A percentile compares a stretch with the other conserved stretches of the same genome.
These are phyloP conservation scores for Murraya koenigii DNA, from an alignment of 345 rosid genomes.

Conservation along the genomic window DNA sequence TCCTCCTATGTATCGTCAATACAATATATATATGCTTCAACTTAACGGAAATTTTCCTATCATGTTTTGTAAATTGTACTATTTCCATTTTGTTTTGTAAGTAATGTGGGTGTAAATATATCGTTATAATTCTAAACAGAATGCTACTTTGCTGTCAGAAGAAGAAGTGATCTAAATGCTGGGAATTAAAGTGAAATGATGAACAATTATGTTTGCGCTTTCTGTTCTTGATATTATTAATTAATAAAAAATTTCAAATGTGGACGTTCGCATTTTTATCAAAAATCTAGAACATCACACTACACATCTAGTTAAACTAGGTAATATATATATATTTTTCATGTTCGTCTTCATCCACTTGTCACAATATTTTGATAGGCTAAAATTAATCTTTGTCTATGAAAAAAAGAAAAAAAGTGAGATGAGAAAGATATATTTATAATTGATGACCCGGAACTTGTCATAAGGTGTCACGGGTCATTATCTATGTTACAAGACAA, in stretches of 20 bases:
- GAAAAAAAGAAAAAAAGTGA: not conserved
- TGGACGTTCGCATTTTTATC: too few species aligned
- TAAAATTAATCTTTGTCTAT: not conserved
- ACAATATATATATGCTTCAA: not conserved
- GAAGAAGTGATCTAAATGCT: too few species aligned
- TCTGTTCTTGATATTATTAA: too few species aligned
- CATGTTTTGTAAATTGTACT: not conserved
- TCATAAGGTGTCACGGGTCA: slow-evolving; percentile 22
- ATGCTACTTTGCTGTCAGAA: too few species aligned
- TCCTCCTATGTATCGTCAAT: not conserved
- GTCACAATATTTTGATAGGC: not conserved
- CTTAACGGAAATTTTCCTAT: not conserved
- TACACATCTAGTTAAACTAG: too few species aligned
- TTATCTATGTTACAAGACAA: not conserved
- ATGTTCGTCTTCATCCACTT: not conserved
- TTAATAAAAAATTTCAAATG: too few species aligned
- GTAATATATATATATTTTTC: not conserved
- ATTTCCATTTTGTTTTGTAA: too few species aligned
- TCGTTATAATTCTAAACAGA: too few species aligned
- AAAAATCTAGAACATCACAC: too few species aligned
- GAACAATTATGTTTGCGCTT: too few species aligned
- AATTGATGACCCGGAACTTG: not conserved
- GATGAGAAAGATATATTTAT: not conserved
- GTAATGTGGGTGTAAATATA: too few species aligned
- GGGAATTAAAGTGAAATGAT: too few species aligned